Evolutionary conservation across 2,329 filamentous ascomycete genomes (phyloP), one percentile per base, ranked within the genome.

Genomic region (Neonectria neomacrospora): DNA sequence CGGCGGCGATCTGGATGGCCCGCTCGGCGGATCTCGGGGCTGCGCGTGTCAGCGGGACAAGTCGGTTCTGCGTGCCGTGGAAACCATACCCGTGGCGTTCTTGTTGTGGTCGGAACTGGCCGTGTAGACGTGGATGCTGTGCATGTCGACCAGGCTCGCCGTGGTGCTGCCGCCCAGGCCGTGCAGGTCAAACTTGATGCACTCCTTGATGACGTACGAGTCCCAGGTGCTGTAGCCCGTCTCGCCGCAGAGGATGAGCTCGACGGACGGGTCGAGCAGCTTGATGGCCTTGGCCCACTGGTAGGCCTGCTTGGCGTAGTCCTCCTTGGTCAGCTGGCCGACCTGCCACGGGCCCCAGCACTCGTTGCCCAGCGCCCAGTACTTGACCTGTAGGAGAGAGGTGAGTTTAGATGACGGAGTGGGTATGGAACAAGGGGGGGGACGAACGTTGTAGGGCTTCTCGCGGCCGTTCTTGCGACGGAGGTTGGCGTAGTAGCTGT

Each of bases 311-410:
- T 88, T 86, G 45, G 89, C 87, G 75, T 91, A 92, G 78, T 86
- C 87, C 71, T 90, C 88, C 75, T 90, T 88, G 67, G 88, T 90
- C 83, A 88, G 85, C 78, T 91, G 86, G 69, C 83, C 88, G 62
- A 91, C 86, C 76, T 91, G 88, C 84, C 83, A 90, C 18, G 87
- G 85, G 5, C 88, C 89, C 85, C 86, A 91, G 76, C 85, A 82
- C 75, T 91, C 89, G 78, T 96, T 96, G 10, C 92, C 92, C 26
- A 96, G 85, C 2, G 91, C 91, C 92, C 92, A 96, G 82, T 94
- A 95, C 79, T 92, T 93, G 72, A 94, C 83, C 76, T 77, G 37
- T 23, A 9, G 55, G 7, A 7, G 5, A 61, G 39, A 64, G 45
- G 23, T 23, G 30, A 28, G 14, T 2, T 48, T 20, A 18, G 5